These are phyloP conservation scores for Globisporangium nodosum DNA, from an alignment of 352 stramenopile genomes.

Conservation along the genomic window DNA sequence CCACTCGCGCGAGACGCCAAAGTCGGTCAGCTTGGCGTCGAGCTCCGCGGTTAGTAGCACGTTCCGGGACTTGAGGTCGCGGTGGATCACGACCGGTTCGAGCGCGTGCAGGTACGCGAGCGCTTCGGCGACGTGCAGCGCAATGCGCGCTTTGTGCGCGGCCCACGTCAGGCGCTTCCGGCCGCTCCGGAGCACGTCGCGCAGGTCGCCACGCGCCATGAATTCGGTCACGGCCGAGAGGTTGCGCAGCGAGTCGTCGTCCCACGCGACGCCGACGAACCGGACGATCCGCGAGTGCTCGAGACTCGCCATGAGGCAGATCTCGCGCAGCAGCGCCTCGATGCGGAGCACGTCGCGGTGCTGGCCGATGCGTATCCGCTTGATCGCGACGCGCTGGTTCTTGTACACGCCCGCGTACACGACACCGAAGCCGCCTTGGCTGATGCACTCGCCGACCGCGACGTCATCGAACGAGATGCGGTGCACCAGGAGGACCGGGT, in stretches of 20 bases:
- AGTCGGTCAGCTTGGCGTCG: constrained; percentile 75
- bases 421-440: constrained; percentile 54
- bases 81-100: not conserved
- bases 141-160: not conserved
- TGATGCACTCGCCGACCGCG: constrained; percentile 54
- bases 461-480: constrained; percentile 61
- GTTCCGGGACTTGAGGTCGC: constrained; percentile 2
- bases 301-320: constrained; percentile 51
- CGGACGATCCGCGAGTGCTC: constrained; percentile 56
- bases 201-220: constrained; percentile 67
- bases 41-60: constrained; percentile 29
- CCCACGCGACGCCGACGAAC: constrained; percentile 62
- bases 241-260: constrained; percentile 47
- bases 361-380: constrained; percentile 52
- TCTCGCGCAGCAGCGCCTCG: constrained; percentile 60
- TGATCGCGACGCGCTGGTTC: constrained; percentile 52
- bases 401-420: constrained; percentile 66
- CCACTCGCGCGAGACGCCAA: constrained; percentile 55
- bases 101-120: not conserved
- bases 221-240: constrained; percentile 60
- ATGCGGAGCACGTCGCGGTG: constrained; percentile 46
- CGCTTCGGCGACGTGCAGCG: not conserved
- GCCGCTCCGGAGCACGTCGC: constrained; percentile 36
- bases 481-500: constrained; percentile 51
- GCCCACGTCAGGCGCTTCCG: not conserved